Evolutionary conservation across 2,329 filamentous ascomycete genomes (phyloP).

Genomic region (Malbranchea cinnamomea): DNA sequence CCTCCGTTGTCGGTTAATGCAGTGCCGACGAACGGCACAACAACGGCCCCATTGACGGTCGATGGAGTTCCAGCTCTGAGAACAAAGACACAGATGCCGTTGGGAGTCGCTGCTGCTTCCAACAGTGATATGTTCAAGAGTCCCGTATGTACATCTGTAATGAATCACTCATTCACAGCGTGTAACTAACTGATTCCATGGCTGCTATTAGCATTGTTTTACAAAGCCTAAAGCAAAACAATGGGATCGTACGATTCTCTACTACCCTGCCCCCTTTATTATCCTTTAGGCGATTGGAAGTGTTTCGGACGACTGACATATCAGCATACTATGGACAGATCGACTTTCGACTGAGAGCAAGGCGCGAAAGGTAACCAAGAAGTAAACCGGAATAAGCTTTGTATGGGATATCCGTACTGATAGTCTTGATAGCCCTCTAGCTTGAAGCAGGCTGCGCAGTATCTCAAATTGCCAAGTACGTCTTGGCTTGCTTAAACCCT

Average conservation of each 20-base stretch:
- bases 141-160: conserved; percentile 35
- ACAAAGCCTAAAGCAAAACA: conserved; percentile 62
- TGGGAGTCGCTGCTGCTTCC: conserved; percentile 60
- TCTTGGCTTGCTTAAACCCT: background rate
- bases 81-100: conserved; percentile 56
- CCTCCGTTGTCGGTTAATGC: conserved; percentile 3
- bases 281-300: conserved; percentile 2
- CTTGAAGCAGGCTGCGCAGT: conserved; percentile 70
- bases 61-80: conserved; percentile 54
- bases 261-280: background rate
- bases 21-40: background rate
- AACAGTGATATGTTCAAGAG: conserved; percentile 76
- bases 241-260: conserved; percentile 59
- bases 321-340: background rate
- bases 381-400: background rate
- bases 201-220: conserved; percentile 21
- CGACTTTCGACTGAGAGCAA: conserved; percentile 42
- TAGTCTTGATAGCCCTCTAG: conserved; percentile 47
- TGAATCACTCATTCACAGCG: background rate
- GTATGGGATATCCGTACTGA: too few relatives aligned
- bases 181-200: conserved; percentile 9
- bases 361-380: conserved; percentile 24
- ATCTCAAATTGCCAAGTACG: conserved; percentile 56
- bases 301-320: conserved; percentile 3
- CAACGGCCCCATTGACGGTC: conserved; percentile 37